A percentile compares a stretch with the other conserved stretches of the same genome.
Conservation (phyloP, 2,329 filamentous ascomycete genomes). For the Phialophora macrospora region DNA sequence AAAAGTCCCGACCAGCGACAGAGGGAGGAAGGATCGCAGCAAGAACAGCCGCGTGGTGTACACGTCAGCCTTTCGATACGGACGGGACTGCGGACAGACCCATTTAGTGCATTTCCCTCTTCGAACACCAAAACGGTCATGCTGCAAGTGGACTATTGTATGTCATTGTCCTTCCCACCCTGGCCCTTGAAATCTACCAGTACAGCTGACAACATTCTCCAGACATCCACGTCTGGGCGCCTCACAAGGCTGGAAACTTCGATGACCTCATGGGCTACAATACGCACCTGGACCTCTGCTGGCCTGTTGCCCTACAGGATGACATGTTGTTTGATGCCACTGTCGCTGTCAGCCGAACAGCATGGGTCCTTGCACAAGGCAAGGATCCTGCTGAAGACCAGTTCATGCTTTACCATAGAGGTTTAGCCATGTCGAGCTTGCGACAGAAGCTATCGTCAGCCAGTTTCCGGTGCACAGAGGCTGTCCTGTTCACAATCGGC, state of each 20-base stretch:
- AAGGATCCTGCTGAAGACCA: conserved; percentile 20
- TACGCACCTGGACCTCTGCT: conserved; percentile 31
- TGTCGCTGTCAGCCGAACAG: conserved; percentile 27
- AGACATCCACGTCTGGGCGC: conserved; percentile 28
- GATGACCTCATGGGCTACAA: conserved; percentile 28
- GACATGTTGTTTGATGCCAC: conserved; percentile 33
- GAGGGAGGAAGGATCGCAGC: background rate
- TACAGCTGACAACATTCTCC: conserved; percentile 2
- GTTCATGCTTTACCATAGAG: conserved; percentile 28
- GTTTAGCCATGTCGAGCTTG: conserved; percentile 23
- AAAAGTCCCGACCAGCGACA: background rate
- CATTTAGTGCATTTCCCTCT: conserved; percentile 22
- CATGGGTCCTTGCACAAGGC: conserved; percentile 20
- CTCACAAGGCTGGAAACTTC: conserved; percentile 24
- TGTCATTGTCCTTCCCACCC: background rate
- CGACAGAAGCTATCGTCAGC: conserved; percentile 12
- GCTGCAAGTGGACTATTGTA: conserved; percentile 29
- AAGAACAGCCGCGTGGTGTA: background rate
- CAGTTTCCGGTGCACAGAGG: conserved; percentile 1
- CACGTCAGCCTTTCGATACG: conserved; percentile 11
- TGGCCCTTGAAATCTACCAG: background rate
- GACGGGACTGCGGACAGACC: conserved; percentile 21
- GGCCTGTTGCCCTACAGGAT: conserved; percentile 31
- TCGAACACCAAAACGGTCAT: conserved; percentile 24
- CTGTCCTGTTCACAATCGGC: conserved; percentile 26